These are phyloP conservation scores for Orbilia oligospora DNA, from an alignment of 2,329 filamentous ascomycete genomes.

Conservation along the genomic window DNA sequence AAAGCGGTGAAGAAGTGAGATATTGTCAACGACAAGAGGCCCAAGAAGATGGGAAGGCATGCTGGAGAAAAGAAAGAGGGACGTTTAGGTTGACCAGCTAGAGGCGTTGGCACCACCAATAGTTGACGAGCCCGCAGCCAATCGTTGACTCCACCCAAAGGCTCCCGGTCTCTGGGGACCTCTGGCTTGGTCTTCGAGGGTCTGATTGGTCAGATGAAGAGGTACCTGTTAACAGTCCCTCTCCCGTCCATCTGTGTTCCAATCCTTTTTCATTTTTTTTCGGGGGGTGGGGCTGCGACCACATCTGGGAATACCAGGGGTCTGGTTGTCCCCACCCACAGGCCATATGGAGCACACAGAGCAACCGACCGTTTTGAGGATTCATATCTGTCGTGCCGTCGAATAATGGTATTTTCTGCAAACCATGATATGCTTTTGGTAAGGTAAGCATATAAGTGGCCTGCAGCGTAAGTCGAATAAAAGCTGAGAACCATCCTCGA, in stretches of 20 bases:
- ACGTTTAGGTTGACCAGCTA: conserved; percentile 47
- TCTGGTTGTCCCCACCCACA: conserved; percentile 52
- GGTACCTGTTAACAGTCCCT: conserved; percentile 45
- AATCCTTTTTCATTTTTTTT: conserved; percentile 48
- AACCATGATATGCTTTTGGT: conserved; percentile 25
- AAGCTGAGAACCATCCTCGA: conserved; percentile 14
- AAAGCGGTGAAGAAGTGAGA: conserved; percentile 51
- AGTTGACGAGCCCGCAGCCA: conserved; percentile 55
- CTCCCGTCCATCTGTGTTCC: conserved; percentile 46
- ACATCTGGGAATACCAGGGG: conserved; percentile 54
- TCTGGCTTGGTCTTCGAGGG: conserved; percentile 38
- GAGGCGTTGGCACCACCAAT: conserved; percentile 58
- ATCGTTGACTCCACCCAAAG: conserved; percentile 58
- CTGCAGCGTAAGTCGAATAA: conserved; percentile 14
- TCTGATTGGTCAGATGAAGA: conserved; percentile 44
- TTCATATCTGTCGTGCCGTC: conserved; percentile 36
- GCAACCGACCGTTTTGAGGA: conserved; percentile 39
- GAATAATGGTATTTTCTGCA: conserved; percentile 46
- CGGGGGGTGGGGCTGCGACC: conserved; percentile 53
- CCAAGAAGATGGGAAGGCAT: conserved; percentile 59
- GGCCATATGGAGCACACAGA: background rate
- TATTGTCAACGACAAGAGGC: conserved; percentile 48
- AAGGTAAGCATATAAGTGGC: conserved; percentile 7
- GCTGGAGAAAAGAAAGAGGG: conserved; percentile 47
- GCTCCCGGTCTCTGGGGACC: conserved; percentile 58